Base-by-base conservation (phyloP, 306 rosid genomes). In the Lablab purpureus region DNA sequence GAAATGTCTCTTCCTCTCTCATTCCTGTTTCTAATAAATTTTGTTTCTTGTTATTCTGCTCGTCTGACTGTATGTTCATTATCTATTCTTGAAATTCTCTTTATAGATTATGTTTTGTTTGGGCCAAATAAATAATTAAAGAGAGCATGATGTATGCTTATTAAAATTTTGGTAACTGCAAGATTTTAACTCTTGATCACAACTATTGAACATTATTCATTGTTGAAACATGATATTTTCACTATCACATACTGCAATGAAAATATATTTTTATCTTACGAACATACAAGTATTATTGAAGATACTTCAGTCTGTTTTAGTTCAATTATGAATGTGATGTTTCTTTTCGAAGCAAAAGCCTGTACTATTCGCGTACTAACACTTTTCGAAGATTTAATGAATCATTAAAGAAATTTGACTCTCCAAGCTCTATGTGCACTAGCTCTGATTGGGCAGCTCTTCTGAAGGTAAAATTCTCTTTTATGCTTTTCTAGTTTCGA, bases 391-490 rank as follows among this genome's bases (percentile, higher is more conserved):
- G 67, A 22, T 73, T 76, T 51, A 36, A 12, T 49, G 37, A 17
- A 69, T 78, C 52, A 10, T 75, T 76, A 67, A 81, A 95, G 99
- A 95, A 95, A 89, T 95, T 95, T 85, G 92, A 92, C 79, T 91
- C 97, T 55, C 97, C 99, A 59, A 95, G 99, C 90, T 91, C 91
- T 49, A 87, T 75, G 71, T 91, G 94, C 75, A 89, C 97, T 54
- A 81, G 89, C 80, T 69, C 86, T 18, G 99, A 95, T 80, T 94
- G 99, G 99, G 79, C 92, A 58, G 90, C 99, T 68, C 89, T 95
- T 80, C 82, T 95, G 23, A 95, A 91, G 98, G 99, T 88, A 75
- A 36, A 68, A 15, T 72, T 41, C 13, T 73, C 72, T 63, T 36
- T 6, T 51, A 65, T 73, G 79, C 40, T 52, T 54, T 52, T 54